Evolutionary conservation across 345 rosid species (phyloP).

Genomic region (Litchi chinensis): DNA sequence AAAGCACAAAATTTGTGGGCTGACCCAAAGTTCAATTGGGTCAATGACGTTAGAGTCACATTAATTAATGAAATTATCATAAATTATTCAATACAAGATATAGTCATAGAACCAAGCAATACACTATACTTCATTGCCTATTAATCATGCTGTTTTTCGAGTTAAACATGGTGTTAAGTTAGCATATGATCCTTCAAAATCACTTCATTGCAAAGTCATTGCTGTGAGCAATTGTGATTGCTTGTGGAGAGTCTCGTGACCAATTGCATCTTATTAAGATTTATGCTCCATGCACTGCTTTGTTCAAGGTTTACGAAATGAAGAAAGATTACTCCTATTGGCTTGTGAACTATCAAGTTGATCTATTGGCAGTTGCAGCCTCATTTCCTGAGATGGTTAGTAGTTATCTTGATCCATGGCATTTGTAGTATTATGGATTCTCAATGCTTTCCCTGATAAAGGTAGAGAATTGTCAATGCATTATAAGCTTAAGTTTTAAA

Average conservation of each 20-base stretch:
- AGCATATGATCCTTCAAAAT: slow-evolving; percentile 50
- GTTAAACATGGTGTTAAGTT: slow-evolving; percentile 20
- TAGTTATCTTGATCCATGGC: not conserved
- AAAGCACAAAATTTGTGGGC: no score
- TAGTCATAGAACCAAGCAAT: no score
- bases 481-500: no score
- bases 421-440: slow-evolving; percentile 17
- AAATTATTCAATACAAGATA: no score
- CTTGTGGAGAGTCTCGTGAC: slow-evolving; percentile 24
- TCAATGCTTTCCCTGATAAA: slow-evolving; percentile 24
- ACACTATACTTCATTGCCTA: slow-evolving; percentile 11
- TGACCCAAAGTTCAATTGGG: no score
- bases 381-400: slow-evolving; percentile 38
- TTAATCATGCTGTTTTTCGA: not conserved
- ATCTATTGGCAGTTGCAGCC: slow-evolving; percentile 30
- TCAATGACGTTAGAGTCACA: no score
- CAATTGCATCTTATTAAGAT: slow-evolving; percentile 31
- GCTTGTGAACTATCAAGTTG: slow-evolving; percentile 36
- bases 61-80: no score
- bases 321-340: slow-evolving; percentile 33
- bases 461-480: slow-evolving; percentile 19
- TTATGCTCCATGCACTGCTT: slow-evolving; percentile 19
- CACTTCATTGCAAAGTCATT: slow-evolving; percentile 40
- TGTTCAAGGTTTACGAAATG: slow-evolving; percentile 41
- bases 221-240: slow-evolving; percentile 10